Percentiles rank a stretch among this genome's conserved stretches.
phyloP scores from a whole-genome alignment of 2,329 filamentous ascomycete species.

The Xylariaceae sp. region DNA sequence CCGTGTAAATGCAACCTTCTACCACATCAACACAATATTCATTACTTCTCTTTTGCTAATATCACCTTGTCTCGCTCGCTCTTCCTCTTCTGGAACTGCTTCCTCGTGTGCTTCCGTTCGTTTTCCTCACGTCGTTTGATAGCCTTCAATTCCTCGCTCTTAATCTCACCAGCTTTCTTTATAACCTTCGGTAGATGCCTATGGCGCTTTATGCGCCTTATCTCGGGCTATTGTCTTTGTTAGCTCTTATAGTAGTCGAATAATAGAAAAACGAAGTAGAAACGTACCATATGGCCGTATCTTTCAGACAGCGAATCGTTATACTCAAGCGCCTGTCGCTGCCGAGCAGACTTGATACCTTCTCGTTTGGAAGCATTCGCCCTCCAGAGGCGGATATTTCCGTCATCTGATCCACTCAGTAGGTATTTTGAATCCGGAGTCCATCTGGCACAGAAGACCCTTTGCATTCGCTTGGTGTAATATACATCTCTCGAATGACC shows the following conservation, averaged over 20 bases:
- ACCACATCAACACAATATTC: neutral
- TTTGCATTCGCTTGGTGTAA: conserved; percentile 97
- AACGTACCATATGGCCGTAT: conserved; percentile 78
- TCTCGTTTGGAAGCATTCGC: conserved; percentile 80
- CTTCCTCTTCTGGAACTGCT: conserved; percentile 72
- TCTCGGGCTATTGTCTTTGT: conserved; percentile 63
- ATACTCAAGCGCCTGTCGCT: conserved; percentile 89
- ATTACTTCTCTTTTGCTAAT: conserved; percentile 63
- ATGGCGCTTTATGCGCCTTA: conserved; percentile 86
- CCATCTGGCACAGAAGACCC: conserved; percentile 71
- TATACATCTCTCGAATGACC: conserved; percentile 93
- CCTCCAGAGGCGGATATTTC: conserved; percentile 88
- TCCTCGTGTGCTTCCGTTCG: conserved; percentile 86
- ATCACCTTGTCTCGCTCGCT: conserved; percentile 94
- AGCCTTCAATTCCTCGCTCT: conserved; percentile 81
- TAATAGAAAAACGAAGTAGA: neutral
- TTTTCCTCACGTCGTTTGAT: conserved; percentile 95
- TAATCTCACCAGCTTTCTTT: conserved; percentile 96
- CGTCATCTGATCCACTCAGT: conserved; percentile 89
- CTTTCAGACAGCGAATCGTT: conserved; percentile 81
- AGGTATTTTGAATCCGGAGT: conserved; percentile 90
- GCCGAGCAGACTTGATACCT: conserved; percentile 81
- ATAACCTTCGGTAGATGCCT: conserved; percentile 89
- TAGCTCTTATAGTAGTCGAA: conserved; percentile 7
- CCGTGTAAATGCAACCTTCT: conserved; percentile 28